Conservation (phyloP, 495 filamentous ascomycete species). For the Echria macrotheca region DNA sequence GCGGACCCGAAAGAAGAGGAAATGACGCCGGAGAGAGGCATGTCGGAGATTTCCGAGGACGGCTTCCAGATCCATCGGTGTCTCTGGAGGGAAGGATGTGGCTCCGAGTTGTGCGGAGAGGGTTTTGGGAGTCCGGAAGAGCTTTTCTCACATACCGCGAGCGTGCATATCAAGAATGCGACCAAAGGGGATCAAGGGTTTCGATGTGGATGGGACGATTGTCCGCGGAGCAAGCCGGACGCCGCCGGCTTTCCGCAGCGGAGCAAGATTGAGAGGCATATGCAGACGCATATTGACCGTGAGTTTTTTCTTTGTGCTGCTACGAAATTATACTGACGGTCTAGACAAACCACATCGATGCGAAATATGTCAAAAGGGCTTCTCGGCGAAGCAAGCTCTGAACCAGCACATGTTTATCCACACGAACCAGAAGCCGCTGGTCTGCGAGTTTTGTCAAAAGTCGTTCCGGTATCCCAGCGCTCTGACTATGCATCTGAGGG, state of each 20-base stretch:
- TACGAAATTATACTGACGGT: neutral
- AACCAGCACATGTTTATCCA: slow-evolving; percentile 57
- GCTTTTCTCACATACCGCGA: slow-evolving; percentile 26
- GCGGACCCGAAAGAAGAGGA: slow-evolving; percentile 13
- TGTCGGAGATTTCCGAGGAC: slow-evolving; percentile 15
- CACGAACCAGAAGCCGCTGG: slow-evolving; percentile 55
- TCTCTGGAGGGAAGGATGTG: slow-evolving; percentile 26
- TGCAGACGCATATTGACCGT: slow-evolving; percentile 59
- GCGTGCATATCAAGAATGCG: slow-evolving; percentile 26
- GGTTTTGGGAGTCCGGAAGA: slow-evolving; percentile 23
- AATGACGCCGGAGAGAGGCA: slow-evolving; percentile 13
- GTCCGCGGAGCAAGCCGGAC: slow-evolving; percentile 34
- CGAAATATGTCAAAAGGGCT: slow-evolving; percentile 46
- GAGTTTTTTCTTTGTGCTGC: slow-evolving; percentile 27
- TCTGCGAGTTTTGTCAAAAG: slow-evolving; percentile 50
- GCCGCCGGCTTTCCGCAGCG: slow-evolving; percentile 47
- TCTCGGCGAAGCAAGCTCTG: slow-evolving; percentile 55
- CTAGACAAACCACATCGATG: slow-evolving; percentile 56
- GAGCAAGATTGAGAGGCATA: slow-evolving; percentile 58
- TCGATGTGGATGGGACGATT: slow-evolving; percentile 32
- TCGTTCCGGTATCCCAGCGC: slow-evolving; percentile 52
- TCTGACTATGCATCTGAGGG: slow-evolving; percentile 53
- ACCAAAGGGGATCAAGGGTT: slow-evolving; percentile 30
- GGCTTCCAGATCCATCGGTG: slow-evolving; percentile 19
- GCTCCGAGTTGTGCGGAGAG: slow-evolving; percentile 19